A percentile compares a stretch with the other conserved stretches of the same genome.
Conservation (phyloP, 2,329 filamentous ascomycete species). For the Didymosphaeria variabile region DNA sequence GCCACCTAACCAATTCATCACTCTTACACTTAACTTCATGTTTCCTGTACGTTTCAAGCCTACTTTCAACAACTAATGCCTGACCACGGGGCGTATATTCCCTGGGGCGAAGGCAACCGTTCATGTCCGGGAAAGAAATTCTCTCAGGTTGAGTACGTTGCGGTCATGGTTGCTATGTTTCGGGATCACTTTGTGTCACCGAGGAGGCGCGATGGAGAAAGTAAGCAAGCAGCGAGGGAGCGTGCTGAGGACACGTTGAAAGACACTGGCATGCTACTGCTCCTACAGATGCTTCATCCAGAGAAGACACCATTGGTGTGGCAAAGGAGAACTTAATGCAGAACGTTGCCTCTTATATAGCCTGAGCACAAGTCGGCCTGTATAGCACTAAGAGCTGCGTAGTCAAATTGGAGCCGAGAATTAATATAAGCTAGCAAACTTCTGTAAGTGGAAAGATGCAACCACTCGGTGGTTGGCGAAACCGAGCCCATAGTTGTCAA, state of each 20-base stretch:
- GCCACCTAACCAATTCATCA: too few species aligned
- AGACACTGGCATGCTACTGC: constrained; percentile 22
- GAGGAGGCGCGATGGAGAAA: background rate
- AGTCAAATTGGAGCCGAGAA: too few species aligned
- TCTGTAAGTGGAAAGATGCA: too few species aligned
- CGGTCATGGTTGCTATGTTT: constrained; percentile 35
- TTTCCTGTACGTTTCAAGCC: too few species aligned
- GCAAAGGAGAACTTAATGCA: background rate
- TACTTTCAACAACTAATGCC: too few species aligned
- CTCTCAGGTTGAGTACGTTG: constrained; percentile 48
- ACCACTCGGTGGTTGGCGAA: too few species aligned
- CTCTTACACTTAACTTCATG: too few species aligned
- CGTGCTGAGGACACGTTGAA: constrained; percentile 11
- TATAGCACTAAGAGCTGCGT: too few species aligned
- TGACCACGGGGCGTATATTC: constrained; percentile 21
- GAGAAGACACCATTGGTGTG: constrained; percentile 21
- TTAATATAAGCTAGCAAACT: too few species aligned
- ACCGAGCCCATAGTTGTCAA: too few species aligned
- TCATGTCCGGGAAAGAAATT: constrained; percentile 48
- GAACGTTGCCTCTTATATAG: too few species aligned
- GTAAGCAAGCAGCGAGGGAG: constrained; percentile 10
- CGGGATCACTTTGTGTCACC: constrained; percentile 21
- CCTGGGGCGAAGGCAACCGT: constrained; percentile 42
- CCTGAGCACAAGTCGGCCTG: too few species aligned
- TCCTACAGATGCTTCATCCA: constrained; percentile 28